phyloP scores from a whole-genome alignment of 139 green algal species.

The Coccomyxa sp. region DNA sequence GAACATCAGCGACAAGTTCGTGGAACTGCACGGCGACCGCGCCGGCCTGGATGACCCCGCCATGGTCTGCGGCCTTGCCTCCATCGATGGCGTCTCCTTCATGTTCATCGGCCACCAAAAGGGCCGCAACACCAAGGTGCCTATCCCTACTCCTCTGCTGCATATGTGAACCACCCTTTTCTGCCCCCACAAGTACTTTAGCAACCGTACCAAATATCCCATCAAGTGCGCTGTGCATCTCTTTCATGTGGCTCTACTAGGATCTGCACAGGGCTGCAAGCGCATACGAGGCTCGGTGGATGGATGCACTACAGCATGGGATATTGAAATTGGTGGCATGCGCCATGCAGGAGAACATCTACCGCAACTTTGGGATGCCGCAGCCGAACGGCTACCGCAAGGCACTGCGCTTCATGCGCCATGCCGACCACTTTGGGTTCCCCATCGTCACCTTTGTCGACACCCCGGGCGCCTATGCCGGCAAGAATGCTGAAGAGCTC shows the following conservation, averaged over 20 bases:
- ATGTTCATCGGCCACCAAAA: conserved; percentile 99
- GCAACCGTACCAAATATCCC: no score
- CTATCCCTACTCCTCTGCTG: background rate
- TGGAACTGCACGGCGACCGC: conserved; percentile 96
- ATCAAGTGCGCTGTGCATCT: no score
- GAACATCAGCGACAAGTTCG: conserved; percentile 96
- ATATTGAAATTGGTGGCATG: background rate
- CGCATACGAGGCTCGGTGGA: no score
- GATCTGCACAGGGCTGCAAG: no score
- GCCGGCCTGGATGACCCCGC: conserved; percentile 89
- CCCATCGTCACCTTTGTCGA: conserved; percentile 98
- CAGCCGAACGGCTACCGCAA: conserved; percentile 96
- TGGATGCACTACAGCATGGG: background rate
- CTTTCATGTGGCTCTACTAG: no score
- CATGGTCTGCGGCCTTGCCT: conserved; percentile 89
- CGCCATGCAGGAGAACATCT: conserved; percentile 81
- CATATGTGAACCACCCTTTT: background rate
- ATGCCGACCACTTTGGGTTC: conserved; percentile 94
- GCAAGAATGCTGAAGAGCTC: conserved; percentile 87
- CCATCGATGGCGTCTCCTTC: conserved; percentile 86
- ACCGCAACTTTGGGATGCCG: conserved; percentile 94
- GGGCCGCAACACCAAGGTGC: conserved; percentile 93
- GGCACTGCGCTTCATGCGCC: conserved; percentile 94
- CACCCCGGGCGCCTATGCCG: conserved; percentile 92
- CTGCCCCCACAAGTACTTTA: no score